Base-by-base conservation (phyloP, 148 eudicot species). In the Rhododendron molle region DNA sequence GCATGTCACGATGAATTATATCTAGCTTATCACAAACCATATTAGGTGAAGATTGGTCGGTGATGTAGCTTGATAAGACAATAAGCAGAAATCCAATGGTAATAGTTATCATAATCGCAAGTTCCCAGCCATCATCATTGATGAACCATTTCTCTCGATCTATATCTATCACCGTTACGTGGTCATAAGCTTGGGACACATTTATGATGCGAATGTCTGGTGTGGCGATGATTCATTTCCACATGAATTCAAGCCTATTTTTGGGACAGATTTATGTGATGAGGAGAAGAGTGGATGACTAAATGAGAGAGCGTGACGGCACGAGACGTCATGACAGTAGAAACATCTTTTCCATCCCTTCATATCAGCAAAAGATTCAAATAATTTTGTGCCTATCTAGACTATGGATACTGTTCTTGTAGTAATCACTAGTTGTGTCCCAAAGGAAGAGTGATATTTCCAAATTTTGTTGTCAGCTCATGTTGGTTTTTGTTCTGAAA, bases 391-490 rank as follows among this genome's bases (percentile, higher is more conserved):
- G 73, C 74, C 84, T 36, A 12, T 82, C 34, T 32, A 78, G 44
- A 36, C 74, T 30, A 81, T 72, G 28, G n/a, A 72, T 34, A 26
- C 34, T 36, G 32, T 73, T 7, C 38, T 85, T 28, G 16, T 56
- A 40, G 32, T 7, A 40, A 76, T 60, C 4, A 81, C 47, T 60
- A 85, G 86, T 46, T 85, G 62, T 62, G 83, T 15, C 28, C 46
- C 20, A 12, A 58, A 81, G 34, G 43, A 85, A 58, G 86, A 67
- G 32, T 80, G 87, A 65, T 30, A 34, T 62, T 80, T 71, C 79
- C 79, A 28, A 6, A 12, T 80, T 80, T 85, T 32, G 38, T 13
- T 71, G 58, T 34, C 14, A 14, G 38, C 46, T 15, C 28, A 69
- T 32, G 52, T 86, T 81, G 32, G 36, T 81, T 82, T 85, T 86